These are phyloP conservation scores for Globisporangium megalacanthum DNA, from an alignment of 352 stramenopile genomes.

Conservation along the genomic window DNA sequence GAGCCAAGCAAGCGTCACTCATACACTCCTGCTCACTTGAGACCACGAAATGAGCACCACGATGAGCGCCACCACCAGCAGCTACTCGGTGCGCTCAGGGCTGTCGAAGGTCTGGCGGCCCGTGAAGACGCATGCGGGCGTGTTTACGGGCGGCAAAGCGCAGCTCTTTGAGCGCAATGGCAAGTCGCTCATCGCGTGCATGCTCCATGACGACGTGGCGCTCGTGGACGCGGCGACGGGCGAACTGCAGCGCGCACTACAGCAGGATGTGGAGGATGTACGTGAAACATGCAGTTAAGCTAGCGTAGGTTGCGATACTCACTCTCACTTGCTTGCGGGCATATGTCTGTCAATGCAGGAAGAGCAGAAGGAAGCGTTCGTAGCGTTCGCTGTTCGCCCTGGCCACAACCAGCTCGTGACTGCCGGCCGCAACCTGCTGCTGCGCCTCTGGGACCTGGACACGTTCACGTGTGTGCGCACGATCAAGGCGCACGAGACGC, in stretches of 20 bases:
- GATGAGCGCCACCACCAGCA: conserved; percentile 16
- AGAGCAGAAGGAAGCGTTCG: conserved; percentile 80
- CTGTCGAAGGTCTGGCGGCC: conserved; percentile 80
- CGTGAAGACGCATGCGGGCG: conserved; percentile 67
- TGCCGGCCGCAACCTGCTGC: conserved; percentile 74
- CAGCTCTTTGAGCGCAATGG: conserved; percentile 41
- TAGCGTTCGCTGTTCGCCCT: conserved; percentile 72
- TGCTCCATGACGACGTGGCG: conserved; percentile 81
- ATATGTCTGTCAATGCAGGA: conserved; percentile 16
- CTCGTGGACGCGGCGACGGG: conserved; percentile 67
- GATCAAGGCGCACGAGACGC: conserved; percentile 75
- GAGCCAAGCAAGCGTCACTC: not conserved
- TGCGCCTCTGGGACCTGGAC: conserved; percentile 84
- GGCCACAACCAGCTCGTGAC: conserved; percentile 81
- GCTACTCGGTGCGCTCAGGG: conserved; percentile 59
- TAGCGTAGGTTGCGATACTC: not conserved
- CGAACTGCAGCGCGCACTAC: conserved; percentile 64
- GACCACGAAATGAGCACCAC: not conserved
- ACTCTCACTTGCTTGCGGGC: not conserved
- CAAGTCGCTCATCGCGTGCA: conserved; percentile 50
- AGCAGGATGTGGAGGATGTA: conserved; percentile 66
- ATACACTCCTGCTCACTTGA: not conserved
- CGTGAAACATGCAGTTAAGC: not conserved
- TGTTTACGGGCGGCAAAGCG: conserved; percentile 83
- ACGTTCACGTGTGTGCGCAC: conserved; percentile 69